Base-by-base conservation (phyloP, 768 basidiomycete species). In the Podaxis mareebaensis region DNA sequence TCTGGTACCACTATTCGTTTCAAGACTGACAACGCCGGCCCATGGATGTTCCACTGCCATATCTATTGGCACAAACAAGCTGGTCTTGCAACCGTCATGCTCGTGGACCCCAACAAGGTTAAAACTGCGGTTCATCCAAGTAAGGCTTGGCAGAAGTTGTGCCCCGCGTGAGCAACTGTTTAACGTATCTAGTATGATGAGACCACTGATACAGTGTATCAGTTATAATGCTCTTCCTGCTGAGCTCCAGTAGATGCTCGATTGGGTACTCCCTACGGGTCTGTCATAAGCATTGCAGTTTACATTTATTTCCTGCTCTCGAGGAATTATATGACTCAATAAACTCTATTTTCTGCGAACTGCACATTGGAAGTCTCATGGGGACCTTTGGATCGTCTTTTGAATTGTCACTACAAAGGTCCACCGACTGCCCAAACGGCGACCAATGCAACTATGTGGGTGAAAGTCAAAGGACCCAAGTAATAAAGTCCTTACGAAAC, bases 31-130 rank as follows among this genome's bases (percentile, higher is more conserved):
- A 24, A 15, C 26, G 30, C 30, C 67, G 67, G 68, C 0, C 67
- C 67, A 1, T 69, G 65, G 65, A 42, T 67, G 48, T 67, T 69
- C 66, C 68, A 69, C 52, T 69, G 68, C 49, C 68, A 69, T 58
- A 64, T 64, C 17, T 67, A 55, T 60, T 63, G 65, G 62, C 64
- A 63, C 49, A 44, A 53, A 60, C 49, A 62, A 4, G 66, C 66
- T 51, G 66, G 66, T 44, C 64, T 68, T 22, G 67, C 65, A 24
- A 60, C 67, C 26, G 62, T 68, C 38, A 53, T 60, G 62, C 58
- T 66, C 39, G 55, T 42, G 36, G 51, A 63, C 51, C 61, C 65
- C 15, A 46, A 28, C 12, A 58, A n/a, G n/a, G 36, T 53, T n/a
- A 36, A 57, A 15, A 53, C 58, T 28, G 48, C 53, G 13, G 65